phyloP scores from a whole-genome alignment of 2,329 filamentous ascomycete genomes.

The Fusarium miscanthi region DNA sequence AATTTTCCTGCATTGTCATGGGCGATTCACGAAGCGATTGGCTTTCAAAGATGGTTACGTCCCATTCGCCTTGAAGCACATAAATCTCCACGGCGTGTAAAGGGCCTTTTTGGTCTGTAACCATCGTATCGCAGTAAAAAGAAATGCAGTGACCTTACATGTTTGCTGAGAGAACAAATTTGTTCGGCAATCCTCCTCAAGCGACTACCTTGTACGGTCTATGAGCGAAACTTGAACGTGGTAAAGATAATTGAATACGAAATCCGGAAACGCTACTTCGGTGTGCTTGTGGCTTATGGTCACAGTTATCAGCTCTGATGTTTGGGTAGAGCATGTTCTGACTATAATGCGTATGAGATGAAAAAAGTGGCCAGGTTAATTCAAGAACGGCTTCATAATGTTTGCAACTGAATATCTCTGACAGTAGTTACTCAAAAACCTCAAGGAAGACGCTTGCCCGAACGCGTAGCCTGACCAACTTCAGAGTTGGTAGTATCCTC shows the following conservation, averaged over 20 bases:
- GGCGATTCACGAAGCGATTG: not conserved
- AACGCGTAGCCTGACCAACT: constrained; percentile 70
- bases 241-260: not conserved
- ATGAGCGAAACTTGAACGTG: not conserved
- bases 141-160: not conserved
- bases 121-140: not conserved
- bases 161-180: not conserved
- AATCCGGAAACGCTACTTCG: not conserved
- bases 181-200: not conserved
- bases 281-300: too few relatives aligned
- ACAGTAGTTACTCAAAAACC: not conserved
- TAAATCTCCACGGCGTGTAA: not conserved
- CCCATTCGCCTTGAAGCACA: not conserved
- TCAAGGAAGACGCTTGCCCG: constrained; percentile 69
- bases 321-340: too few relatives aligned
- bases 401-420: too few relatives aligned
- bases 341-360: not conserved
- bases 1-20: not conserved
- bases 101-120: not conserved
- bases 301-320: not conserved
- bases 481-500: constrained; percentile 72
- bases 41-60: not conserved
- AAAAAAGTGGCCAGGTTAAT: too few relatives aligned
- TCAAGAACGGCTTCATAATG: not conserved
- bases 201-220: not conserved